Conservation (phyloP, 1,284 basidiomycete genomes). For the Papiliotrema fonsecae region DNA sequence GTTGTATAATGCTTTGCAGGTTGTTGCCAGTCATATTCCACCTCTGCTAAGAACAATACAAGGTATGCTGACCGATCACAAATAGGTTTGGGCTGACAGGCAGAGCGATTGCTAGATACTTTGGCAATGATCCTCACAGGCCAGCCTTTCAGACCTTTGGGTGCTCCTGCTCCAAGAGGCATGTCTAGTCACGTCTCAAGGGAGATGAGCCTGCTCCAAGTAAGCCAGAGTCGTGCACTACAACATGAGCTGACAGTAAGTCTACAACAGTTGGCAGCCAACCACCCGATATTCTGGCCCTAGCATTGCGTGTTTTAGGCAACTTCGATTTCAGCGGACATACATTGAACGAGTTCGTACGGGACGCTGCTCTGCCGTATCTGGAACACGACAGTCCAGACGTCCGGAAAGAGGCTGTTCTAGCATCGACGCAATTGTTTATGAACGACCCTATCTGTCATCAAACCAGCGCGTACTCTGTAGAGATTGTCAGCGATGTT, state of each 20-base stretch:
- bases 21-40: conserved; percentile 83
- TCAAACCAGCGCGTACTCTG: conserved; percentile 92
- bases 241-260: no score
- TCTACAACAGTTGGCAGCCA: conserved; percentile 53
- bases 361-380: conserved; percentile 86
- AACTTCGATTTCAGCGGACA: conserved; percentile 95
- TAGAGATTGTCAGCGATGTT: conserved; percentile 96
- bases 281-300: conserved; percentile 69
- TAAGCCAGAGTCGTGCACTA: no score
- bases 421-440: conserved; percentile 88
- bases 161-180: conserved; percentile 53
- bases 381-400: conserved; percentile 88
- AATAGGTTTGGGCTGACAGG: neutral
- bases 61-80: conserved; percentile 53
- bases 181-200: conserved; percentile 51
- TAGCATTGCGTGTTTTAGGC: conserved; percentile 84
- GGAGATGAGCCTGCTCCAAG: conserved; percentile 61
- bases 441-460: conserved; percentile 94
- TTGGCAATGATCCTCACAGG: conserved; percentile 75
- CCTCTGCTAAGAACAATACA: conserved; percentile 90
- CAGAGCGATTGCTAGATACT: conserved; percentile 80
- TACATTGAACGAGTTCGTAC: conserved; percentile 92
- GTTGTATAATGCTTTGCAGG: conserved; percentile 75
- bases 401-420: conserved; percentile 82
- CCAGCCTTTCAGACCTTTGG: conserved; percentile 77